Percentiles rank a stretch among this genome's conserved stretches.
Evolutionary conservation across 148 eudicot species (phyloP).

Genomic region (Linanthus parryae): DNA sequence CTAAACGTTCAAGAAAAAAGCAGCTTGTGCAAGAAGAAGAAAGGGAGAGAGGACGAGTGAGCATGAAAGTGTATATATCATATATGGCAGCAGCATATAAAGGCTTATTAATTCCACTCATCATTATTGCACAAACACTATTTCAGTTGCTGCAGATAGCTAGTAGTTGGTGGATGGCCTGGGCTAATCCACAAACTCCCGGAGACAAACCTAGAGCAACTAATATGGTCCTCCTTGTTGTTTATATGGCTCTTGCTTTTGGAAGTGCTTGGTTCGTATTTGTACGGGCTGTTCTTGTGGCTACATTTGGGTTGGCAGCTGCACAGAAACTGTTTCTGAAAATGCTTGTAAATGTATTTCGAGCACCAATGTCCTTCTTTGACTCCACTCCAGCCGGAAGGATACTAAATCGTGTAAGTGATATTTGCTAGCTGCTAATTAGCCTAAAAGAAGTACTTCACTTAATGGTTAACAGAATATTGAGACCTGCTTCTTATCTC

Average conservation of each 20-base stretch:
- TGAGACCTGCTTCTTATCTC: background rate
- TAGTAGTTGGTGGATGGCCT: slow-evolving; percentile 99
- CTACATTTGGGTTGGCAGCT: slow-evolving; percentile 86
- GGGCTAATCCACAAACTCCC: slow-evolving; percentile 86
- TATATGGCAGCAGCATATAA: slow-evolving; percentile 94
- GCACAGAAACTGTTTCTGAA: slow-evolving; percentile 73
- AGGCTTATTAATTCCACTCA: slow-evolving; percentile 74
- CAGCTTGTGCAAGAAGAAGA: slow-evolving; percentile 98
- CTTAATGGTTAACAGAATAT: too few species aligned
- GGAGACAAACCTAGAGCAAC: slow-evolving; percentile 71
- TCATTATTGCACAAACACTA: slow-evolving; percentile 68
- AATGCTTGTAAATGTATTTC: slow-evolving; percentile 71
- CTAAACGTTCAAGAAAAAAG: slow-evolving; percentile 75
- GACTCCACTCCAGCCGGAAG: slow-evolving; percentile 98
- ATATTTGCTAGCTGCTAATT: slow-evolving; percentile 9
- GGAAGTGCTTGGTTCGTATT: slow-evolving; percentile 89
- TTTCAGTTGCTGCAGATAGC: slow-evolving; percentile 92
- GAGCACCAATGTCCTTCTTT: slow-evolving; percentile 99
- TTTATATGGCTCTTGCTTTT: slow-evolving; percentile 94
- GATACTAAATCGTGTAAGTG: slow-evolving; percentile 85
- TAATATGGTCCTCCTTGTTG: slow-evolving; percentile 61
- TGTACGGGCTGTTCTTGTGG: slow-evolving; percentile 80
- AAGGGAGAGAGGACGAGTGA: slow-evolving; percentile 79
- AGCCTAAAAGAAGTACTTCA: too few species aligned
- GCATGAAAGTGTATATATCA: slow-evolving; percentile 79